Evolutionary conservation across 441 rosid species (phyloP), one percentile per base, ranked within the genome.

Genomic region (Aleurites moluccanus): DNA sequence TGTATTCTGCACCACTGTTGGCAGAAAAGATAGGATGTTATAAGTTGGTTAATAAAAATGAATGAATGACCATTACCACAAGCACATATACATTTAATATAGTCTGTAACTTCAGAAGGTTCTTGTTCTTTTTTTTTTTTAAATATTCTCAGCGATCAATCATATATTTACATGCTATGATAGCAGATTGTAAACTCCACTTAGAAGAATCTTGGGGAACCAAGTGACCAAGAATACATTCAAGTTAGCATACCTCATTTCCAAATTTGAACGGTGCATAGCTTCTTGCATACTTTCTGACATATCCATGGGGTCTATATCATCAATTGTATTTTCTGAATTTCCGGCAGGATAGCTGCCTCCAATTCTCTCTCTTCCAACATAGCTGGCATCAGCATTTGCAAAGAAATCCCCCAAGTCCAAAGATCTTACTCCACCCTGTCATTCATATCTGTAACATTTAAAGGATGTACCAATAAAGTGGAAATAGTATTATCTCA

Each of bases 231-330:
- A 75, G 75, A 52, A 82, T 84, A 79, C 77, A 82, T 76, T 71
- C 79, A 70, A 55, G 53, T 27, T 63, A 50, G n/a, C 30, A 84
- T 81, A 95, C 99, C 97, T 95, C 85, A 91, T 82, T 82, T 95
- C 99, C 88, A 95, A 79, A 82, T 87, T 93, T 47, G 99, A 95
- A 66, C 96, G 96, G 73, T 89, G 92, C 98, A 95, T 88, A 14
- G 98, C 98, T 79, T 93, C 97, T 86, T 91, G 99, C 94, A 95
- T 91, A 78, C 98, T 87, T 79, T 91, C 98, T 65, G 99, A 89
- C 97, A 95, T 91, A 79, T 95, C 98, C 97, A 95, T 86, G 15
- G 94, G 87, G 77, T 95, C 99, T 71, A 89, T 69, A 80, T 85
- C 96, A 70, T 76, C 77, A 77, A 63, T 30, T 70, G 83, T 40